Conservation (phyloP, 352 stramenopile species). For the Peronosclerospora sorghi region DNA sequence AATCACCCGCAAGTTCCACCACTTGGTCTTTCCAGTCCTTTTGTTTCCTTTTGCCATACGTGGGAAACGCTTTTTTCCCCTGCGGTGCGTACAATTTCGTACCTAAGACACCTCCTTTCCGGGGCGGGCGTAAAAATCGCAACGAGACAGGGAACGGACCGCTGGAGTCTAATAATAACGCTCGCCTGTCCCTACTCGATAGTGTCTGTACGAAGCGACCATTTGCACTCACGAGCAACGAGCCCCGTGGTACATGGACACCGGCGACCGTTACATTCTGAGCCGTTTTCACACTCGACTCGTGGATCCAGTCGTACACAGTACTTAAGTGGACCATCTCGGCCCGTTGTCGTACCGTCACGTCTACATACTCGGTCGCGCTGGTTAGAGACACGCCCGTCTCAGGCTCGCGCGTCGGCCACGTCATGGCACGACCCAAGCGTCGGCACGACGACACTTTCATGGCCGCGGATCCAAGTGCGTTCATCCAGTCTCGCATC, state of each 20-base stretch:
- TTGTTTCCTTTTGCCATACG: constrained; percentile 27
- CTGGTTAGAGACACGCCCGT: constrained; percentile 1
- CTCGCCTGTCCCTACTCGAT: constrained; percentile 25
- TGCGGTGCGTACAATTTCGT: constrained; percentile 45
- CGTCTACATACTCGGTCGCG: constrained; percentile 26
- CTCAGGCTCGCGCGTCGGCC: constrained; percentile 2
- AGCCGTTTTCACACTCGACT: constrained; percentile 35
- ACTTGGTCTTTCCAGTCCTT: constrained; percentile 49
- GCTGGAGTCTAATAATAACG: constrained; percentile 28
- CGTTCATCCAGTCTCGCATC: constrained; percentile 33
- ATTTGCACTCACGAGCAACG: constrained; percentile 50
- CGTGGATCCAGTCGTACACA: constrained; percentile 45
- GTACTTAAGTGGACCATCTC: constrained; percentile 33
- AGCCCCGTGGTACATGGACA: constrained; percentile 30
- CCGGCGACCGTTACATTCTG: constrained; percentile 25
- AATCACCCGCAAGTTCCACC: constrained; percentile 51
- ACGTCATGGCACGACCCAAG: constrained; percentile 6
- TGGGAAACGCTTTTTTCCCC: constrained; percentile 46
- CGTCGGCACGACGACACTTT: constrained; percentile 4
- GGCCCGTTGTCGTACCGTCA: constrained; percentile 17
- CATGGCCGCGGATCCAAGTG: constrained; percentile 15
- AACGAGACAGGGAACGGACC: constrained; percentile 27
- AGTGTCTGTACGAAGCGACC: constrained; percentile 53
- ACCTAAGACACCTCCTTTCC: constrained; percentile 34
- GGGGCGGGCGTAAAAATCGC: constrained; percentile 37